Evolutionary conservation across 768 basidiomycete genomes (phyloP).

Genomic region (Boletus fagicola): DNA sequence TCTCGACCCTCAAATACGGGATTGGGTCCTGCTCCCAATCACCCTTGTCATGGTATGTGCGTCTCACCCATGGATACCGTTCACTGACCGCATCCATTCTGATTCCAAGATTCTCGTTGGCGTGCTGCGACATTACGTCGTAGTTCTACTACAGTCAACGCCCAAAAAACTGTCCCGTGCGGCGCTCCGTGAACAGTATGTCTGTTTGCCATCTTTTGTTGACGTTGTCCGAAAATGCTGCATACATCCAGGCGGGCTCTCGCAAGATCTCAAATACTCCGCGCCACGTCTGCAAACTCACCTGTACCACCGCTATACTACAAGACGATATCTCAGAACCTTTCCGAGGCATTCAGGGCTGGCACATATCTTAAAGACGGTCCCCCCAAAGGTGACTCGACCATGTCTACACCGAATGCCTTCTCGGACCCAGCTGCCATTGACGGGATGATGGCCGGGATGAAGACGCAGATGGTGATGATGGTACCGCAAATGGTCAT

Average conservation of each 20-base stretch:
- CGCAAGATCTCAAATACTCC: constrained; percentile 79
- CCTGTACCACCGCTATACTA: constrained; percentile 76
- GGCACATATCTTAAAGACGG: constrained; percentile 89
- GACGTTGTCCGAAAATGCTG: not conserved
- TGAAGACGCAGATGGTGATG: constrained; percentile 99
- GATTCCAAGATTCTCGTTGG: constrained; percentile 80
- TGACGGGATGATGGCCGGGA: constrained; percentile 98
- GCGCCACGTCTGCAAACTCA: constrained; percentile 75
- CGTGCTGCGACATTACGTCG: constrained; percentile 88
- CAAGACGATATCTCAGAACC: constrained; percentile 68
- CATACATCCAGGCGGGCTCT: constrained; percentile 60
- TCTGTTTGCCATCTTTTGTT: constrained; percentile 15
- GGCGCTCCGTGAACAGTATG: constrained; percentile 91
- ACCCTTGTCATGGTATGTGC: constrained; percentile 89
- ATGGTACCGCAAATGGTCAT: constrained; percentile 99
- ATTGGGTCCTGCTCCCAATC: constrained; percentile 94
- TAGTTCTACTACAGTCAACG: constrained; percentile 75
- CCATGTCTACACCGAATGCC: constrained; percentile 69
- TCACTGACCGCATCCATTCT: constrained; percentile 6
- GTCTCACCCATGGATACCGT: not conserved
- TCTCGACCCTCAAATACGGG: constrained; percentile 94
- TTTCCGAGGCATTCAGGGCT: constrained; percentile 65
- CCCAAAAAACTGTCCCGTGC: constrained; percentile 78
- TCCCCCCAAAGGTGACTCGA: constrained; percentile 61
- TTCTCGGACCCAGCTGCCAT: constrained; percentile 87